A percentile compares a stretch with the other conserved stretches of the same genome.
phyloP scores from a whole-genome alignment of 2,329 filamentous ascomycete species.

The Cercospora berteroae region DNA sequence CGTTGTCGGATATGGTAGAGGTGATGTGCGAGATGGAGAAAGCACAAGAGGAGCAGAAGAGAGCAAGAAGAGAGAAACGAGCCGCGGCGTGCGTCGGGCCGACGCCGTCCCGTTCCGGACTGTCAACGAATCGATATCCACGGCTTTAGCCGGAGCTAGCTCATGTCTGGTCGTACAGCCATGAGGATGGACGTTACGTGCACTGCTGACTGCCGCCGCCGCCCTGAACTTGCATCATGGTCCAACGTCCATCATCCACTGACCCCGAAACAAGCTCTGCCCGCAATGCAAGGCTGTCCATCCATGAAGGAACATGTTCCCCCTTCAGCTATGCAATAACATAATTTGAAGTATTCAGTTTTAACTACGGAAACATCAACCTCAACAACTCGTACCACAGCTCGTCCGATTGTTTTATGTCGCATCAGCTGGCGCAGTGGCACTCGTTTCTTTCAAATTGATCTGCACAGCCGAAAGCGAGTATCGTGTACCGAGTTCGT shows the following conservation, averaged over 20 bases:
- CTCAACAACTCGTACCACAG: background rate
- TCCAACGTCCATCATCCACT: background rate
- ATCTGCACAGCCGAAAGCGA: background rate
- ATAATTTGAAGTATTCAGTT: too few relatives aligned
- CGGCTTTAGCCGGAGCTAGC: background rate
- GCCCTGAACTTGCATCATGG: background rate
- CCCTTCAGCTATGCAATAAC: too few relatives aligned
- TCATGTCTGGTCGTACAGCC: background rate
- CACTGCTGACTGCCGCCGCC: background rate
- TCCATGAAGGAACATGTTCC: background rate
- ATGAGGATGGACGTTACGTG: background rate
- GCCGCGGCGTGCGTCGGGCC: too few relatives aligned
- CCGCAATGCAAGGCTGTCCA: background rate
- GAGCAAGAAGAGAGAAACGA: background rate
- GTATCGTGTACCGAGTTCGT: background rate
- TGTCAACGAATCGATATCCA: background rate
- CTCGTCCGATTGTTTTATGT: background rate
- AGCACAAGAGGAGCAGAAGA: background rate
- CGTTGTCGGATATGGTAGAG: background rate
- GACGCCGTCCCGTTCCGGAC: too few relatives aligned
- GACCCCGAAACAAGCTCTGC: background rate
- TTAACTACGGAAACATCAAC: too few relatives aligned
- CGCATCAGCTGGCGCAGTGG: background rate
- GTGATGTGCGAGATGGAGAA: background rate
- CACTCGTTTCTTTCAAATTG: background rate